These are phyloP conservation scores for Actinomucor elegans DNA, from an alignment of 371 early-diverging fungal genomes.

Conservation along the genomic window DNA sequence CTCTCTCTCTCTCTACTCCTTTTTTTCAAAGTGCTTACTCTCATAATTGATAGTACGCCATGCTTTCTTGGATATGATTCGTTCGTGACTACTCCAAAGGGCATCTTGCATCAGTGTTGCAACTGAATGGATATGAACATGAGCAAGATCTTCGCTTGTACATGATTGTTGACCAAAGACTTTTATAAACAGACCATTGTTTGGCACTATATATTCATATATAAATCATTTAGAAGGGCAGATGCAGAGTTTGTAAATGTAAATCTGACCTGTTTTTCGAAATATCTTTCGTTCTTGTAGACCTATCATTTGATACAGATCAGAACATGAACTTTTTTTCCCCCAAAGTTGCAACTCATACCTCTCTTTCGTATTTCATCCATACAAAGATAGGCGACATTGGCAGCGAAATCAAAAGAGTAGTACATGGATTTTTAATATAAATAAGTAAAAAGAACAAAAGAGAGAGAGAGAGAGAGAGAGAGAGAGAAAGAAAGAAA, in stretches of 20 bases:
- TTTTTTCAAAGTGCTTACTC: constrained; percentile 33
- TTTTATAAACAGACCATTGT: constrained; percentile 40
- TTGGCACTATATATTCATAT: constrained; percentile 44
- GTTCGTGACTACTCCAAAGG: constrained; percentile 44
- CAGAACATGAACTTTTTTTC: background rate
- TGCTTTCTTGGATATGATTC: constrained; percentile 41
- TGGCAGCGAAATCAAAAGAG: constrained; percentile 42
- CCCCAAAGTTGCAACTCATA: constrained; percentile 3
- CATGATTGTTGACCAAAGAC: constrained; percentile 41
- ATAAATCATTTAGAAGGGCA: no score
- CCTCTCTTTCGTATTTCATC: constrained; percentile 44
- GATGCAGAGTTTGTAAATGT: no score
- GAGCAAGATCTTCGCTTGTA: constrained; percentile 32
- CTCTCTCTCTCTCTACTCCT: no score
- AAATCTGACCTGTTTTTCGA: constrained; percentile 37
- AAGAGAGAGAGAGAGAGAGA: background rate
- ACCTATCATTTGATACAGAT: constrained; percentile 17
- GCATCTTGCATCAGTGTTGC: constrained; percentile 53
- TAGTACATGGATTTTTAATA: constrained; percentile 16
- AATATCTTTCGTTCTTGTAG: constrained; percentile 45
- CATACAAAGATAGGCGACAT: constrained; percentile 42
- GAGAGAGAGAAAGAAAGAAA: background rate
- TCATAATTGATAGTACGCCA: constrained; percentile 51
- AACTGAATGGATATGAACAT: constrained; percentile 46
- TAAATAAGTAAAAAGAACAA: background rate